Evolutionary conservation across 768 basidiomycete genomes (phyloP).

Genomic region (Naganishia vaughanmartiniae): DNA sequence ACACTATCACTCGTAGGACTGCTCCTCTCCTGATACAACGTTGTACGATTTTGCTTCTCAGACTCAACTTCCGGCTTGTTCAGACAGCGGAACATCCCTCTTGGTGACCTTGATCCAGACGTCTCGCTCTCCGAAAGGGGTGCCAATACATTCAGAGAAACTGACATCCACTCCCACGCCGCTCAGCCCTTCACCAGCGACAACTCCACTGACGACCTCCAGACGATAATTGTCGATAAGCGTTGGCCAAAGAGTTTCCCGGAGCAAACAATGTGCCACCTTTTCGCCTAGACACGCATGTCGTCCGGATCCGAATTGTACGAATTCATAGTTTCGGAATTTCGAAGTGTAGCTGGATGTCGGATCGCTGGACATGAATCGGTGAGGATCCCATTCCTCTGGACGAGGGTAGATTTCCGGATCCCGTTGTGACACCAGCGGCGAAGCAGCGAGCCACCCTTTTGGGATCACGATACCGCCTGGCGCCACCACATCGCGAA

Average conservation of each 20-base stretch:
- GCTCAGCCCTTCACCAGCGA: conserved; percentile 12
- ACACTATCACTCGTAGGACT: no score
- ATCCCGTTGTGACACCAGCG: background rate
- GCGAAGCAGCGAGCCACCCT: background rate
- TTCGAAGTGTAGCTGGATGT: background rate
- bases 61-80: background rate
- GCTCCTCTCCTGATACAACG: no score
- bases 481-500: background rate
- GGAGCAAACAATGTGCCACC: background rate
- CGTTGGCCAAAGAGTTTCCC: conserved; percentile 14
- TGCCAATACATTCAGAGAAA: conserved; percentile 8
- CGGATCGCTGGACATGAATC: background rate
- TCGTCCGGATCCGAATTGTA: background rate
- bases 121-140: conserved; percentile 12
- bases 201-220: conserved; percentile 18
- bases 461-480: conserved; percentile 1
- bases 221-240: conserved; percentile 18
- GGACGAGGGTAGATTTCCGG: background rate
- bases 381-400: background rate
- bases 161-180: conserved; percentile 3
- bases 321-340: background rate
- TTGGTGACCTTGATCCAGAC: conserved; percentile 17
- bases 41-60: background rate
- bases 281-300: conserved; percentile 9
- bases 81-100: conserved; percentile 16